A percentile compares a stretch with the other conserved stretches of the same genome.
These are phyloP conservation scores for Turritis glabra DNA, from an alignment of 345 rosid genomes.

Conservation along the genomic window DNA sequence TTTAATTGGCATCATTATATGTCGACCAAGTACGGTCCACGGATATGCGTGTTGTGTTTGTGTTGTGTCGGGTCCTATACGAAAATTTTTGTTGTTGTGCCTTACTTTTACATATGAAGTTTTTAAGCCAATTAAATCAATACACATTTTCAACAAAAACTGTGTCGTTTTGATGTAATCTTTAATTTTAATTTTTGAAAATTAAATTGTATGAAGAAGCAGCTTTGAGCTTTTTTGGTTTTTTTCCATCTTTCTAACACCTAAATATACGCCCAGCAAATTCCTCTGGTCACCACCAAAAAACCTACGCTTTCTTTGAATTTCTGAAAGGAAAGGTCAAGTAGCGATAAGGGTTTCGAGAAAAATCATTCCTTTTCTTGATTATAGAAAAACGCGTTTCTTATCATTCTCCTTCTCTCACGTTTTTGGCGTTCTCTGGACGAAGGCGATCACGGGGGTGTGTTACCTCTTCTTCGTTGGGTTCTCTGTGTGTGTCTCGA, in stretches of 20 bases:
- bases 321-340: not conserved
- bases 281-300: constrained; percentile 17
- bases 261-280: constrained; percentile 13
- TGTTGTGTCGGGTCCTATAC: constrained; percentile 7
- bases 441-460: constrained; percentile 35
- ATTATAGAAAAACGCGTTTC: constrained; percentile 3
- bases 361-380: not conserved
- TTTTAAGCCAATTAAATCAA: not conserved
- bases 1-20: constrained; percentile 15
- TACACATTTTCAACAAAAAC: not conserved
- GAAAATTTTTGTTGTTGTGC: not conserved
- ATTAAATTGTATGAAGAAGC: not conserved
- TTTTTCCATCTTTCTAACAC: not conserved
- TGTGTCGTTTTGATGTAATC: not conserved
- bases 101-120: not conserved
- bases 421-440: constrained; percentile 10
- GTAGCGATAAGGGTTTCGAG: not conserved
- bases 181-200: not conserved
- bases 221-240: constrained; percentile 18
- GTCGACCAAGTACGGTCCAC: not conserved
- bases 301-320: constrained; percentile 16
- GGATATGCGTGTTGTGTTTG: not conserved
- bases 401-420: not conserved
- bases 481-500: not conserved
- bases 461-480: not conserved